phyloP scores from a whole-genome alignment of 345 rosid genomes.

The Lumnitzera racemosa region DNA sequence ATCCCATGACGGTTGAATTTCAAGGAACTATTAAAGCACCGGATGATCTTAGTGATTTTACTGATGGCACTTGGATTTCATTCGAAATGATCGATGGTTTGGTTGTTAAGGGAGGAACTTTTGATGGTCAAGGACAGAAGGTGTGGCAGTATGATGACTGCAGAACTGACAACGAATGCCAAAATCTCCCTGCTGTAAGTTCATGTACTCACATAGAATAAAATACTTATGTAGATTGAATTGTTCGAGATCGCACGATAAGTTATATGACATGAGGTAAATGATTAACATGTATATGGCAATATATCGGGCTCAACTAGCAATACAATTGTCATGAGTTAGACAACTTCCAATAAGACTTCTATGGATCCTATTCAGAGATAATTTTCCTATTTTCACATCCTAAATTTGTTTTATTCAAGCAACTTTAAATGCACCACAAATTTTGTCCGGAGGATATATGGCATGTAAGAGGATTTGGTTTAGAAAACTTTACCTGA shows the following conservation, averaged over 20 bases:
- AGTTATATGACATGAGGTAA: too few relatives aligned
- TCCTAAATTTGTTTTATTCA: too few relatives aligned
- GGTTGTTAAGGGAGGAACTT: constrained; percentile 50
- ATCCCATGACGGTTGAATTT: constrained; percentile 31
- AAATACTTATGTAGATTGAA: too few relatives aligned
- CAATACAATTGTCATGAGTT: too few relatives aligned
- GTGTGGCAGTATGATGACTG: constrained; percentile 42
- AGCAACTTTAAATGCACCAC: too few relatives aligned
- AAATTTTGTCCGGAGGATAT: too few relatives aligned
- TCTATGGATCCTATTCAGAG: too few relatives aligned
- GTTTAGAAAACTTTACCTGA: neutral
- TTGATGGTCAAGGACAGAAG: constrained; percentile 50
- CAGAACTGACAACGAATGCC: constrained; percentile 18
- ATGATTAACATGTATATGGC: too few relatives aligned
- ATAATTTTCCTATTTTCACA: neutral
- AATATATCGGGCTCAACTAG: too few relatives aligned
- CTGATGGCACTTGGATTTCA: constrained; percentile 30
- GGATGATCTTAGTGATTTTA: constrained; percentile 21
- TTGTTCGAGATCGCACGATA: too few relatives aligned
- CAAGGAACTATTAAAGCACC: constrained; percentile 39
- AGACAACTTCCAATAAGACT: neutral
- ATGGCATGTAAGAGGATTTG: too few relatives aligned
- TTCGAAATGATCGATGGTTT: constrained; percentile 39
- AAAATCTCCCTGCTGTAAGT: constrained; percentile 39
- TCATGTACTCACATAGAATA: too few relatives aligned